Evolutionary conservation across 2,329 filamentous ascomycete genomes (phyloP).

Genomic region (Botrytis galanthina): DNA sequence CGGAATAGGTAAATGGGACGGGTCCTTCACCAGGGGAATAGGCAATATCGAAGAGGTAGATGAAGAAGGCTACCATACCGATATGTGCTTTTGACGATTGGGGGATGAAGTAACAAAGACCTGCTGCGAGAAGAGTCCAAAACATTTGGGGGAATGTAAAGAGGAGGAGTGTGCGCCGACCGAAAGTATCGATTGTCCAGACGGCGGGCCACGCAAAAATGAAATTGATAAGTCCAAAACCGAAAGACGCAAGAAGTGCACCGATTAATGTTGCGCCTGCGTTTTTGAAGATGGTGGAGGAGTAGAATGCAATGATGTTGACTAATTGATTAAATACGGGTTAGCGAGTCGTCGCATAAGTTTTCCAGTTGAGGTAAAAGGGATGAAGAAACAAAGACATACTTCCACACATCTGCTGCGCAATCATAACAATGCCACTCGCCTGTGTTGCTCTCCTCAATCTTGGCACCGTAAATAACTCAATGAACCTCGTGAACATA

Average conservation of each 20-base stretch:
- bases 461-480: slow-evolving; percentile 68
- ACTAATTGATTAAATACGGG: slow-evolving; percentile 14
- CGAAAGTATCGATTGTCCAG: slow-evolving; percentile 63
- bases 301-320: slow-evolving; percentile 77
- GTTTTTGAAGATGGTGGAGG: slow-evolving; percentile 58
- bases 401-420: slow-evolving; percentile 41
- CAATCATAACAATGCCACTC: slow-evolving; percentile 65
- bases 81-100: slow-evolving; percentile 44
- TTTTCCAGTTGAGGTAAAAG: neutral
- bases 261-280: slow-evolving; percentile 55
- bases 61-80: slow-evolving; percentile 57
- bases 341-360: neutral
- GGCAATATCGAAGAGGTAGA: slow-evolving; percentile 64
- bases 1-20: slow-evolving; percentile 60
- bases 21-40: slow-evolving; percentile 64
- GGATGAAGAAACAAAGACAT: neutral
- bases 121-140: slow-evolving; percentile 64
- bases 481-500: slow-evolving; percentile 57
- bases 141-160: slow-evolving; percentile 69
- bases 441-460: slow-evolving; percentile 71
- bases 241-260: slow-evolving; percentile 61
- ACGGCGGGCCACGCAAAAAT: slow-evolving; percentile 58
- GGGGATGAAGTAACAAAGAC: slow-evolving; percentile 54
- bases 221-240: slow-evolving; percentile 65
- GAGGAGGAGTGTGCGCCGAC: slow-evolving; percentile 58